Evolutionary conservation across 208 protist species (phyloP).

Genomic region (Acanthamoeba triangularis): DNA sequence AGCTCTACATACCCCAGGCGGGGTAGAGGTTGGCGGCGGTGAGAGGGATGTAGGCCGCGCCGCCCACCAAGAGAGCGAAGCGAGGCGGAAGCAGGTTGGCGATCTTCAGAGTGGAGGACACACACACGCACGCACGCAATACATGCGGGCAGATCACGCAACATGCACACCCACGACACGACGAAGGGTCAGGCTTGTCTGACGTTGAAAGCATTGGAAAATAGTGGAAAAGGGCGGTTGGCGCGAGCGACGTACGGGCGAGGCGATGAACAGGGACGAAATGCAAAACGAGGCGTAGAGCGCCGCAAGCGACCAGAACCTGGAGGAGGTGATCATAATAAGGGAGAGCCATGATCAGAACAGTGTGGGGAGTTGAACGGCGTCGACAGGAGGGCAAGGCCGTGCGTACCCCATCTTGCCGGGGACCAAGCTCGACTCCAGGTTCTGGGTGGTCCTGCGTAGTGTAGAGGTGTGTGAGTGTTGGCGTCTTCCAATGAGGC

Average conservation of each 20-base stretch:
- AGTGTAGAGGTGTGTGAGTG: not conserved
- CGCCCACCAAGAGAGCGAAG: slow-evolving; percentile 39
- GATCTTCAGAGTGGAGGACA: not conserved
- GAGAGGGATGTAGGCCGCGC: slow-evolving; percentile 35
- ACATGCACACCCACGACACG: no score
- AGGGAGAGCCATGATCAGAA: not conserved
- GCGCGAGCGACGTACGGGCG: slow-evolving; percentile 19
- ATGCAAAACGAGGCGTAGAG: slow-evolving; percentile 64
- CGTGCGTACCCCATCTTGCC: slow-evolving; percentile 11
- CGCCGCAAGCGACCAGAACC: slow-evolving; percentile 29
- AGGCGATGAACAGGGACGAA: slow-evolving; percentile 49
- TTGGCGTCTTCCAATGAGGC: not conserved
- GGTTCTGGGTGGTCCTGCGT: slow-evolving; percentile 46
- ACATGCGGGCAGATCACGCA: no score
- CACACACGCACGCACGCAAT: not conserved
- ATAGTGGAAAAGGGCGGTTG: no score
- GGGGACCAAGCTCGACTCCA: slow-evolving; percentile 24
- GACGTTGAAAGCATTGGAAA: no score
- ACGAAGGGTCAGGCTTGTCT: not conserved
- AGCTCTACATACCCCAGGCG: not conserved
- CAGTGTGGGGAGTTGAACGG: not conserved
- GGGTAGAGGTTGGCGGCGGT: slow-evolving; percentile 32
- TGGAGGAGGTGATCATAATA: not conserved
- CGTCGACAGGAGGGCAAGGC: not conserved
- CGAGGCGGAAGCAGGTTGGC: slow-evolving; percentile 16